A percentile compares a stretch with the other conserved stretches of the same genome.
phyloP scores from a whole-genome alignment of 345 rosid genomes.

The Tarenaya hassleriana region DNA sequence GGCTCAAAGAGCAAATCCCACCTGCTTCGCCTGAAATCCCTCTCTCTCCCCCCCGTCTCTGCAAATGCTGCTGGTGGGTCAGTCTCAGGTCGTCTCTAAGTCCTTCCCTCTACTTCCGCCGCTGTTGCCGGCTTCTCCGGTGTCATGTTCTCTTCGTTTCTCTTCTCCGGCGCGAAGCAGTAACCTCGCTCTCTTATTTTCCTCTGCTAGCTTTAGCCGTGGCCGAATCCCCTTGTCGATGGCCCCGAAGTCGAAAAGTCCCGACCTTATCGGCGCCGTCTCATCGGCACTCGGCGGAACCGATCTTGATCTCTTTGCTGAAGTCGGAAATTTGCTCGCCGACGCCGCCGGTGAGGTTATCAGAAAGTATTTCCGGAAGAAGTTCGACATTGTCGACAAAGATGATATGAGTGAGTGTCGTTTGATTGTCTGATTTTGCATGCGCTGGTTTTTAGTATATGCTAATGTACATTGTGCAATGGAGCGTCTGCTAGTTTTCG shows the following conservation, averaged over 20 bases:
- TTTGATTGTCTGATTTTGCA: background rate
- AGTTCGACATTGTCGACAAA: conserved; percentile 75
- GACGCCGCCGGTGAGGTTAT: conserved; percentile 91
- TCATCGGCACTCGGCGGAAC: conserved; percentile 15
- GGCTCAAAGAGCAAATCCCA: conserved; percentile 15
- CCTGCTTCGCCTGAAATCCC: background rate
- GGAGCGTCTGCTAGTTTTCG: background rate
- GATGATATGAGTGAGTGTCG: conserved; percentile 60
- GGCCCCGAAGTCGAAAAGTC: conserved; percentile 32
- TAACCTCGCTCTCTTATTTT: background rate
- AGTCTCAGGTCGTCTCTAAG: conserved; percentile 17
- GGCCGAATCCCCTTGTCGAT: conserved; percentile 21
- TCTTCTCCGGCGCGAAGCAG: background rate
- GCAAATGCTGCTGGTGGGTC: conserved; percentile 28
- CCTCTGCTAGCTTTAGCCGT: conserved; percentile 2
- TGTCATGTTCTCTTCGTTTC: conserved; percentile 7
- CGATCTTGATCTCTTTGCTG: conserved; percentile 46
- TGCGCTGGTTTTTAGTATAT: background rate
- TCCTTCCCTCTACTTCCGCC: conserved; percentile 23
- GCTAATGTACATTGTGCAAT: background rate
- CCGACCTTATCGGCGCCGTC: conserved; percentile 11
- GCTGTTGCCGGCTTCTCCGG: conserved; percentile 24
- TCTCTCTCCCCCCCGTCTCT: background rate
- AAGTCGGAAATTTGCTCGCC: conserved; percentile 57
- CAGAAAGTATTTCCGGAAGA: conserved; percentile 69